phyloP scores from a whole-genome alignment of 2,329 filamentous ascomycete genomes.

The Aspergillus clavatus region DNA sequence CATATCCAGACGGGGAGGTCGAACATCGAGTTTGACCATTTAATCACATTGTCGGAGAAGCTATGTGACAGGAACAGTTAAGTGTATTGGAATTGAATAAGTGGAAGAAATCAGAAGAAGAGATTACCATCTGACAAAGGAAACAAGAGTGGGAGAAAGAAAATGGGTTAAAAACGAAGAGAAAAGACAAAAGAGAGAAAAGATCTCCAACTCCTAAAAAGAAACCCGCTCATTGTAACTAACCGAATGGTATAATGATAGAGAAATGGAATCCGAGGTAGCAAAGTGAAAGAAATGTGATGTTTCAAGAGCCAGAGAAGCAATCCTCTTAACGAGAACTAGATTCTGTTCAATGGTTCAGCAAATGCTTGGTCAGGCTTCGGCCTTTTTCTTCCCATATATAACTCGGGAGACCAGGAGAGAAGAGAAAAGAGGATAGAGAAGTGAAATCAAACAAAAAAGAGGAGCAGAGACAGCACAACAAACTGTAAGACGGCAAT shows the following conservation, averaged over 20 bases:
- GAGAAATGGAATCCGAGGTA: slow-evolving; percentile 1
- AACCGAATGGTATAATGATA: slow-evolving; percentile 12
- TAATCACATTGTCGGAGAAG: slow-evolving; percentile 1
- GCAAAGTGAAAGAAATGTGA: slow-evolving; percentile 1
- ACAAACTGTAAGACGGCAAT: slow-evolving; percentile 18
- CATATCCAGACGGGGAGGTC: slow-evolving; percentile 3
- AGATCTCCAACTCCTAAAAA: background rate
- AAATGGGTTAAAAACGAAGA: slow-evolving; percentile 2
- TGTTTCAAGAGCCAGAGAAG: background rate
- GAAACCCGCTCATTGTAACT: slow-evolving; percentile 12
- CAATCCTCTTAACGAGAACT: background rate
- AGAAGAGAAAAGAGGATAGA: slow-evolving; percentile 6
- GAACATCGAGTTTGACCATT: slow-evolving; percentile 1
- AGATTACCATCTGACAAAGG: background rate
- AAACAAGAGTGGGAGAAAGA: no score
- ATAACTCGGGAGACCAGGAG: background rate
- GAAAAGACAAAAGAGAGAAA: background rate
- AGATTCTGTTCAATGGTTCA: background rate
- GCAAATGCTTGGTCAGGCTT: background rate
- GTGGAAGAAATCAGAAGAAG: background rate
- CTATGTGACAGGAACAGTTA: slow-evolving; percentile 13
- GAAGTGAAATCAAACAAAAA: slow-evolving; percentile 8
- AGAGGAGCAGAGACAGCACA: slow-evolving; percentile 13
- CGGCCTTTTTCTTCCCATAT: background rate
- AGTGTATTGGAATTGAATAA: slow-evolving; percentile 5